Base-by-base conservation (phyloP, 768 basidiomycete species). In the Podaxis sp. region DNA sequence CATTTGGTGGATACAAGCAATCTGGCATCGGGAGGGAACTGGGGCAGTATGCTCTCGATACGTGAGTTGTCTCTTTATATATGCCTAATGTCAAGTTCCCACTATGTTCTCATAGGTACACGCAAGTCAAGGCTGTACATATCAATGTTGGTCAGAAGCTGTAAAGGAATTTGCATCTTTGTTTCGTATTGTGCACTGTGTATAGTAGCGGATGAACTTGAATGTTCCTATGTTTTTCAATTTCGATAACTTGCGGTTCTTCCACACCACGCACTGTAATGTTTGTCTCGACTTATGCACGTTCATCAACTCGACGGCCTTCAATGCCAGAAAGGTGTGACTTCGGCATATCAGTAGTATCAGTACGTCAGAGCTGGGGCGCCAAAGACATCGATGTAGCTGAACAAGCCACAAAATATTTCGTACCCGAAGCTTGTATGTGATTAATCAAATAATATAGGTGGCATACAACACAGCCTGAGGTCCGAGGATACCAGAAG, bases 1-100 rank as follows among this genome's bases (percentile, higher is more conserved):
- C 88, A 3, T 90, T 89, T 71, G 87, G 88, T 56, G 88, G 89
- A 41, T 90, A 78, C 80, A 91, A 89, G 79, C 85, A 88, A 73
- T 85, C 83, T 41, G 89, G 88, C 62, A 83, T 89, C 63, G 89
- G 88, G 15, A 79, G 88, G 63, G 89, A 90, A 71, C 75, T 87
- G 56, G 86, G 88, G 66, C 83, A 88, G 73, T 87, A 89, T 70
- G 88, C 85, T 15, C 66, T 84, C 60, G 73, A 76, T 41, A 81
- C 81, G 83, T 84, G 59, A 13, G 83, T 79, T 4, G 22, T 48
- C 37, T 2, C 33, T 33, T 33, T 48, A 24, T 57, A 50, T 7
- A 22, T 46, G 8, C 55, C 17, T 38, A 26, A 61, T 41, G 36
- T 22, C n/a, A 11, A 1, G 38, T 49, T 11, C 33, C 4, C 33